Base-by-base conservation (phyloP, 169 alveolate species). In the Condylostoma magnum region DNA sequence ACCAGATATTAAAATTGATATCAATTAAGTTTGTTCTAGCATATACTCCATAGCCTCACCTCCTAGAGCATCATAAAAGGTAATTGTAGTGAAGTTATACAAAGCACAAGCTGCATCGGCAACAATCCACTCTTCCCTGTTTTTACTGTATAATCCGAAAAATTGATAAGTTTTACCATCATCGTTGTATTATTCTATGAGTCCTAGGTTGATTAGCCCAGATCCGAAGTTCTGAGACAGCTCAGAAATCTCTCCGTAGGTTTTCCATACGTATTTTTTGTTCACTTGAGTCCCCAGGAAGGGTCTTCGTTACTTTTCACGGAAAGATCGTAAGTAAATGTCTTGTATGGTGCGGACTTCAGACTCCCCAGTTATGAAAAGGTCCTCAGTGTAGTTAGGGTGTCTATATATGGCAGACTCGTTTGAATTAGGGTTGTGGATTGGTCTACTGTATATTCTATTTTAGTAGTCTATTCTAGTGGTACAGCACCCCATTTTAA, bases 91-190 rank as follows among this genome's bases (percentile, higher is more conserved):
- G 10, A 87, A 69, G 2, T 80, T 48, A 27, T 77, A 67, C n/a
- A 83, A 60, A 52, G 74, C 77, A 30, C 91, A 75, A 6, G 89
- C 97, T 27, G 89, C 80, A 67, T 90, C 95, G 18, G 91, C 78
- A 18, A 91, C 60, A 18, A 84, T 71, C 97, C 97, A 95, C 68
- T 95, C 97, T 43, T 79, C 91, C 20, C 98, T 70, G 63, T 91
- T 95, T 60, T 79, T 89, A 25, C 95, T 77, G 54, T 84, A 90
- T 41, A 95, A 69, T 18, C 96, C 97, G 55, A 93, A 55, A 55
- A 91, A 63, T 15, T 41, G 15, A 15, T 41, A 41, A 10, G 8
- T 41, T 41, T 41, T 10, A 15, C 30, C 30, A 36, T 34, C 71
- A 6, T 12, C 28, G 8, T 33, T 37, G 12, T n/a, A 31, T 38